Evolutionary conservation across 768 basidiomycete genomes (phyloP), one percentile per base, ranked within the genome.

Genomic region (Podaxis rugospora): DNA sequence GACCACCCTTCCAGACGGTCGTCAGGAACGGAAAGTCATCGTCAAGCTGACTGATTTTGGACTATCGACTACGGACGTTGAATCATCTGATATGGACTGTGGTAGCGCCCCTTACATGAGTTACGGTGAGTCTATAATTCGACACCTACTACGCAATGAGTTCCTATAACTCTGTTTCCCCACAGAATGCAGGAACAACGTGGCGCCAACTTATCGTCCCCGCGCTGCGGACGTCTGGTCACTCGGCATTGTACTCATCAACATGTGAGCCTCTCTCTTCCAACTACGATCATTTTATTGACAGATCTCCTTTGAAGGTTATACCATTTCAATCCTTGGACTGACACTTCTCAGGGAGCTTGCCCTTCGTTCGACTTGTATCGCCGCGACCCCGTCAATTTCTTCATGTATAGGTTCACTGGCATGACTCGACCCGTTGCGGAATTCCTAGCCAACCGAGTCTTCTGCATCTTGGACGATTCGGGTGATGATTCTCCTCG

Each of bases 91-190:
- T 74, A 93, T 98, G 83, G 96, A 98, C 72, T 98, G 97, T 73
- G 96, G 96, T 61, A 96, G 94, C 72, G 94, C 95, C 55, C 96
- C 96, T 0, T 98, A 98, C 74, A 98, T 98, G 96, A 95, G 93
- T 73, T 98, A 89, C 69, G 93, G 93, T 93, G 66, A 63, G 89
- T 76, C 54, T 64, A 64, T 64, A n/a, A 64, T 54, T 37, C 50
- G 18, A 35, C 40, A 27, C 32, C 50, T 46, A 23, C 55, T 27
- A 21, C 36, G 51, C 46, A 35, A 37, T 61, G 57, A 32, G 61
- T 60, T 23, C 56, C 64, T 59, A 62, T 63, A 51, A 25, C 35
- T 67, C 61, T 65, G 28, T 55, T 62, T 55, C 52, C 59, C 42
- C 67, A 56, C 68, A 94, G 96, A 98, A 80, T 98, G 97, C 77